phyloP scores from a whole-genome alignment of 371 early-diverging fungal genomes.

The Haplosporangium sp. region DNA sequence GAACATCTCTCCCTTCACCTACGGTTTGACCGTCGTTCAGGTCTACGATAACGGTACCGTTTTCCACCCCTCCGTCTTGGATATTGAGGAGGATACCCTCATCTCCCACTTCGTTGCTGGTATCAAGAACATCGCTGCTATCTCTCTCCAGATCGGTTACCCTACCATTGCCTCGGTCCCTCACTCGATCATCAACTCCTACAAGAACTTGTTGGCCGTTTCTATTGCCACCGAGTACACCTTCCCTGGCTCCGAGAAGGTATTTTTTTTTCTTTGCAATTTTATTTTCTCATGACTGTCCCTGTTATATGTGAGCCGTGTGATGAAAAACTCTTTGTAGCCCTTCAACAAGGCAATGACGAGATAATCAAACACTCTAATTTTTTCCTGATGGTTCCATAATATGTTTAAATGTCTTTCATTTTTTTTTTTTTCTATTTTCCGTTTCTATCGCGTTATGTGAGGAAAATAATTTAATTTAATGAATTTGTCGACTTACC shows the following conservation, averaged over 20 bases:
- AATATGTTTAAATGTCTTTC: neutral
- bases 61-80: slow-evolving; percentile 93
- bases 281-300: slow-evolving; percentile 5
- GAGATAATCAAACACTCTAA: slow-evolving; percentile 78
- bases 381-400: slow-evolving; percentile 77
- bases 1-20: slow-evolving; percentile 99
- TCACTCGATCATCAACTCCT: slow-evolving; percentile 96
- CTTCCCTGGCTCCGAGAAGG: slow-evolving; percentile 92
- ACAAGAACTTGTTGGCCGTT: slow-evolving; percentile 95
- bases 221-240: slow-evolving; percentile 95
- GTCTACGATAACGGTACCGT: slow-evolving; percentile 96
- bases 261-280: slow-evolving; percentile 51
- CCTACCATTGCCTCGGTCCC: slow-evolving; percentile 98
- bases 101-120: slow-evolving; percentile 83
- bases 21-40: slow-evolving; percentile 95
- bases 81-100: slow-evolving; percentile 92
- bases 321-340: slow-evolving; percentile 59
- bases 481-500: slow-evolving; percentile 1
- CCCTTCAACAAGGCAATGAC: slow-evolving; percentile 53
- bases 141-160: slow-evolving; percentile 95
- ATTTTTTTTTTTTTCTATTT: neutral
- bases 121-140: slow-evolving; percentile 90
- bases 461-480: neutral
- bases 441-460: neutral
- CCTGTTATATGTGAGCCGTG: slow-evolving; percentile 55